Evolutionary conservation across 2,329 filamentous ascomycete species (phyloP).

Genomic region (Pseudocercospora crystallina): DNA sequence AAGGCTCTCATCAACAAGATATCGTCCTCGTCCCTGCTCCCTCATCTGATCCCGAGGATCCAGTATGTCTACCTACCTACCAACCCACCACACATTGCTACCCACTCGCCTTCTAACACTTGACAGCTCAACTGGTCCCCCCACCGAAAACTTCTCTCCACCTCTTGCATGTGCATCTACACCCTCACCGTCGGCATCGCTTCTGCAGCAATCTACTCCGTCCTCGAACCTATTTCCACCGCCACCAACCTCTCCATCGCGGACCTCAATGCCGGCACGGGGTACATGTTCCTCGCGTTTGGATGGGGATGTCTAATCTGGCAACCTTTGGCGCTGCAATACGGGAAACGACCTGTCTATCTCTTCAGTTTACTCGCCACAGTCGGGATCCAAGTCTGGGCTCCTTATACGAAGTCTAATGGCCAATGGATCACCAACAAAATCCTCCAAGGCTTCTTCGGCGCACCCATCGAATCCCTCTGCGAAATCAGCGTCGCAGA

Average conservation of each 20-base stretch:
- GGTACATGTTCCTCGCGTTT: constrained; percentile 33
- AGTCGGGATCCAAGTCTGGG: constrained; percentile 46
- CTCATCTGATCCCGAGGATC: constrained; percentile 42
- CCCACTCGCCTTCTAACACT: not conserved
- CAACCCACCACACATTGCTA: no score
- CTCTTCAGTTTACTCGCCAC: constrained; percentile 45
- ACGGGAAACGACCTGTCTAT: constrained; percentile 52
- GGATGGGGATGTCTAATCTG: constrained; percentile 51
- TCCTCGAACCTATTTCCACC: constrained; percentile 49
- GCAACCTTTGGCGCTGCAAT: constrained; percentile 55
- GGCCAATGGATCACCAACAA: constrained; percentile 49
- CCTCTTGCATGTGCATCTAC: constrained; percentile 46
- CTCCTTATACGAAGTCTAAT: constrained; percentile 45
- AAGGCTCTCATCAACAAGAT: constrained; percentile 36
- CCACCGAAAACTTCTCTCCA: constrained; percentile 44
- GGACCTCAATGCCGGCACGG: constrained; percentile 51
- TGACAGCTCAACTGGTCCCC: constrained; percentile 32
- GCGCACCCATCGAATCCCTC: constrained; percentile 51
- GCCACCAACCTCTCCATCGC: constrained; percentile 48
- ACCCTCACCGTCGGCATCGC: constrained; percentile 52
- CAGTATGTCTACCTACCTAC: constrained; percentile 12
- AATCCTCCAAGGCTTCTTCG: constrained; percentile 50
- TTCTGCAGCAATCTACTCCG: constrained; percentile 51
- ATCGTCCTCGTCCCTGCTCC: constrained; percentile 46
- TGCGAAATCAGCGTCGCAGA: constrained; percentile 39